phyloP scores from a whole-genome alignment of 352 stramenopile species.

The Globisporangium mamillatum region DNA sequence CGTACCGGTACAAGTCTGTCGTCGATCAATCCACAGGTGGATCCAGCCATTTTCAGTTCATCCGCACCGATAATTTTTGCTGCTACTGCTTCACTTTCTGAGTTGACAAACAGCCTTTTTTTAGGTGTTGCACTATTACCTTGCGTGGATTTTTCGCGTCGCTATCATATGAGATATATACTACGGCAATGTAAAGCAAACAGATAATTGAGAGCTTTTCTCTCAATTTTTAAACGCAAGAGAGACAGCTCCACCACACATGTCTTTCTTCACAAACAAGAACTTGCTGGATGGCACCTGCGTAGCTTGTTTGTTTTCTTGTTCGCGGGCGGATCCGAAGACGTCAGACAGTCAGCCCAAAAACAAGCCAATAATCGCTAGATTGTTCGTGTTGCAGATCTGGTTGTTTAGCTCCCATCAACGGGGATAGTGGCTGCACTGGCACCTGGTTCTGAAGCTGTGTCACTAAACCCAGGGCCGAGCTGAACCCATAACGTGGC shows the following conservation, averaged over 20 bases:
- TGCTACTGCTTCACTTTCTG: neutral
- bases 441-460: slow-evolving; percentile 1
- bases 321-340: no score
- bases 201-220: neutral
- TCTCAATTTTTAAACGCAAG: no score
- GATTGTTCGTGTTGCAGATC: neutral
- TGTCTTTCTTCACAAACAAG: no score
- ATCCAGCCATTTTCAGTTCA: neutral
- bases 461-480: neutral
- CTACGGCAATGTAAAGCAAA: neutral
- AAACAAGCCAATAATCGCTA: neutral
- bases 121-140: neutral
- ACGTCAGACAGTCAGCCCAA: neutral
- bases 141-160: slow-evolving; percentile 2
- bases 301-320: no score
- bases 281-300: no score
- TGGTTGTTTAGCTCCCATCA: slow-evolving; percentile 2
- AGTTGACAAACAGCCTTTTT: neutral
- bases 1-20: no score
- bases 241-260: no score
- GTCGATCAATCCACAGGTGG: neutral
- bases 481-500: neutral
- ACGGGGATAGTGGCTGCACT: slow-evolving; percentile 8
- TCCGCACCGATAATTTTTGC: slow-evolving; percentile 1
- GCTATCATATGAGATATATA: no score